phyloP scores from a whole-genome alignment of 2,329 filamentous ascomycete species.

The Colletotrichum kahawae region DNA sequence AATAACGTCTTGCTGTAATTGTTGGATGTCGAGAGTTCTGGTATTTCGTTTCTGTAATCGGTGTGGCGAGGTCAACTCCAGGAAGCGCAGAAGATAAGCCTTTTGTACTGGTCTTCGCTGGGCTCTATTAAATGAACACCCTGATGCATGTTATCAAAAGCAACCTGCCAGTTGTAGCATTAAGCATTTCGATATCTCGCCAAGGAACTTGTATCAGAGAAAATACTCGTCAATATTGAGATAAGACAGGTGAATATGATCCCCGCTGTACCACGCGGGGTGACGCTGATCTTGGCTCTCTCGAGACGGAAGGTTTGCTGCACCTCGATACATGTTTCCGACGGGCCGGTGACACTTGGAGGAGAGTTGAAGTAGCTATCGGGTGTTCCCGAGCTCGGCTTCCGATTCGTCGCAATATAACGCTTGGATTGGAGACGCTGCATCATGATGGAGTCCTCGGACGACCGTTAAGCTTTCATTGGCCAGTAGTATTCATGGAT shows the following conservation, averaged over 20 bases:
- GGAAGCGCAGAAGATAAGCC: background rate
- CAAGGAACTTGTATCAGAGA: background rate
- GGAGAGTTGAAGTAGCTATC: background rate
- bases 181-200: background rate
- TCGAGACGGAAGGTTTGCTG: background rate
- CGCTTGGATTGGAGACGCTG: background rate
- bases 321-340: background rate
- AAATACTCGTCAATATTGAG: background rate
- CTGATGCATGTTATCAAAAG: background rate
- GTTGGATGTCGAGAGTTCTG: background rate
- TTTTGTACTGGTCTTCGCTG: fast-evolving
- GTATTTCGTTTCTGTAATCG: background rate
- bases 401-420: background rate
- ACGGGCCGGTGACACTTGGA: background rate
- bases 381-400: background rate
- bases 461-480: background rate
- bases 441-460: background rate
- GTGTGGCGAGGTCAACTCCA: background rate
- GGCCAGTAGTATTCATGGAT: background rate
- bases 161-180: background rate
- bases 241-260: background rate
- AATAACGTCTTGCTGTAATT: background rate
- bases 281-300: background rate
- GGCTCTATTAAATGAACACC: background rate
- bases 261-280: too few relatives aligned